Evolutionary conservation across 2,329 filamentous ascomycete species (phyloP).

Genomic region (Fusarium brevicatenulatum): DNA sequence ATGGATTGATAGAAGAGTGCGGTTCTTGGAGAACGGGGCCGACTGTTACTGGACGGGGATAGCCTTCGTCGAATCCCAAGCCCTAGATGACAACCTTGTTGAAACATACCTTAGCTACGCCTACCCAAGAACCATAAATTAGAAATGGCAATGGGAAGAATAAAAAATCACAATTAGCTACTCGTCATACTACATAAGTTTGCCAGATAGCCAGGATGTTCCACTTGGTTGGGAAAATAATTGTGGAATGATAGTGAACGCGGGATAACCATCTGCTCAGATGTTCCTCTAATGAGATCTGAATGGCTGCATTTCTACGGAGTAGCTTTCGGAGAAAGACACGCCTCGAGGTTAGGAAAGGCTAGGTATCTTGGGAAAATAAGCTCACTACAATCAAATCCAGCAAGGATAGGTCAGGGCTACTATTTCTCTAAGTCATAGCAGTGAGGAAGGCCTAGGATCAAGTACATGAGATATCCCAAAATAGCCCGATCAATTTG

Average conservation of each 20-base stretch:
- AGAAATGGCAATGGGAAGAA: neutral
- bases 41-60: neutral
- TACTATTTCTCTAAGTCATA: neutral
- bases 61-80: neutral
- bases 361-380: neutral
- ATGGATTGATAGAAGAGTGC: neutral
- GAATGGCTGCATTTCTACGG: constrained; percentile 1
- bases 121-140: neutral
- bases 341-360: neutral
- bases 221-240: neutral
- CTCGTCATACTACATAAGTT: neutral
- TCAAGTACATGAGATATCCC: neutral
- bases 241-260: neutral
- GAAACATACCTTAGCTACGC: neutral
- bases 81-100: constrained; percentile 14
- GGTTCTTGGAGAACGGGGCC: neutral
- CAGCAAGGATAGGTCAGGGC: neutral
- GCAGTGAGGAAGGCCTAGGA: neutral
- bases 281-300: neutral
- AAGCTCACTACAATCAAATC: neutral
- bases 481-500: neutral
- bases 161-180: neutral
- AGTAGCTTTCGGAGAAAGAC: neutral
- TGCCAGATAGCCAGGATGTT: neutral
- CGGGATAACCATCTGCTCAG: neutral